These are phyloP conservation scores for Scheffersomyces titani DNA, from an alignment of 1,139 yeast genomes.

Conservation along the genomic window DNA sequence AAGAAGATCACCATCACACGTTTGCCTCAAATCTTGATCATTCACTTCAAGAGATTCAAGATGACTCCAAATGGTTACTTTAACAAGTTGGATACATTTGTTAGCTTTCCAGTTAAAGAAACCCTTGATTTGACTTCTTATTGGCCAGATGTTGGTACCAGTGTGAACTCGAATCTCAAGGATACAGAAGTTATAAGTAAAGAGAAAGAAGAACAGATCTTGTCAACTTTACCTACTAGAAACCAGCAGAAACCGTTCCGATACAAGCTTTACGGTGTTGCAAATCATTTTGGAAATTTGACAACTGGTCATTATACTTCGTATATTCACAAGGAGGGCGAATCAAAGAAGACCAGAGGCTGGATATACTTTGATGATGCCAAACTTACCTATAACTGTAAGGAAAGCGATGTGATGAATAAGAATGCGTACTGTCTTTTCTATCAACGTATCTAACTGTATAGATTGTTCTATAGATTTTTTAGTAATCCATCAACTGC, in stretches of 20 bases:
- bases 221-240: slow-evolving; percentile 61
- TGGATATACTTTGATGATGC: slow-evolving; percentile 86
- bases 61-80: slow-evolving; percentile 44
- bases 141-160: slow-evolving; percentile 65
- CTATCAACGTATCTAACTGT: slow-evolving; percentile 43
- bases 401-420: slow-evolving; percentile 49
- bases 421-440: slow-evolving; percentile 78
- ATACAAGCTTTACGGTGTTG: slow-evolving; percentile 80
- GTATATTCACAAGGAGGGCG: slow-evolving; percentile 62
- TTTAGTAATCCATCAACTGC: neutral
- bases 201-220: slow-evolving; percentile 43
- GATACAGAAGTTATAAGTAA: slow-evolving; percentile 24
- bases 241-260: slow-evolving; percentile 81
- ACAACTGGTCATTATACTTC: slow-evolving; percentile 94
- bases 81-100: slow-evolving; percentile 62
- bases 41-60: slow-evolving; percentile 81
- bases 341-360: slow-evolving; percentile 35
- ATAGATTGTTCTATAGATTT: neutral
- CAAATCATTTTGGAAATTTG: slow-evolving; percentile 81
- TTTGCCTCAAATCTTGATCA: slow-evolving; percentile 68
- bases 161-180: slow-evolving; percentile 19
- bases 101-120: slow-evolving; percentile 59
- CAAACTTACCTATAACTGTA: slow-evolving; percentile 45
- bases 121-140: slow-evolving; percentile 68
- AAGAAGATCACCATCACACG: slow-evolving; percentile 71